phyloP scores from a whole-genome alignment of 2,329 filamentous ascomycete species.

The Blastomyces parvus region DNA sequence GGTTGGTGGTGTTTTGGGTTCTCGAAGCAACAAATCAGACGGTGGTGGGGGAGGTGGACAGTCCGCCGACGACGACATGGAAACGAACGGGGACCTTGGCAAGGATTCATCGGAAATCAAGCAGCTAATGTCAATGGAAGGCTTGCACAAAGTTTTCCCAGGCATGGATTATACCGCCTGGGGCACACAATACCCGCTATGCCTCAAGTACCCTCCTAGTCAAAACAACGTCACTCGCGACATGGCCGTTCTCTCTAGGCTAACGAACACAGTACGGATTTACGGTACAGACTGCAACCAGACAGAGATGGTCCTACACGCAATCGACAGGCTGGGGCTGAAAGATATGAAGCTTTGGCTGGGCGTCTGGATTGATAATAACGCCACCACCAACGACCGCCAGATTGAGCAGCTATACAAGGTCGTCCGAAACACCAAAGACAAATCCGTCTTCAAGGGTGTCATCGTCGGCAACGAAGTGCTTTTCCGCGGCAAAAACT shows the following conservation, averaged over 20 bases:
- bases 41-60: constrained; percentile 31
- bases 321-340: constrained; percentile 64
- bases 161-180: constrained; percentile 93
- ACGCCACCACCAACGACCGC: constrained; percentile 70
- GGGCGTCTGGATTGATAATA: constrained; percentile 83
- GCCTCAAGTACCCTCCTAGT: constrained; percentile 63
- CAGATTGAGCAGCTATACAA: constrained; percentile 78
- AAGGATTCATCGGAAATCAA: constrained; percentile 72
- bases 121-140: constrained; percentile 64
- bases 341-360: constrained; percentile 80
- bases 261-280: constrained; percentile 77
- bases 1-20: constrained; percentile 60
- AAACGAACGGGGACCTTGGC: constrained; percentile 59
- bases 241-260: constrained; percentile 76
- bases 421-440: constrained; percentile 53
- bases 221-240: constrained; percentile 94
- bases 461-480: constrained; percentile 57
- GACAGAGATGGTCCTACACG: constrained; percentile 82
- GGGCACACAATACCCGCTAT: constrained; percentile 82
- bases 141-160: constrained; percentile 87
- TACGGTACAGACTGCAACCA: constrained; percentile 98
- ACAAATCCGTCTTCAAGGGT: constrained; percentile 46
- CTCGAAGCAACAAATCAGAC: constrained; percentile 14
- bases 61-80: constrained; percentile 51
- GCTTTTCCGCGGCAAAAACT: constrained; percentile 42